A percentile compares a stretch with the other conserved stretches of the same genome.
Conservation (phyloP, 2,329 filamentous ascomycete species). For the Ploettnerulaceae sp. region DNA sequence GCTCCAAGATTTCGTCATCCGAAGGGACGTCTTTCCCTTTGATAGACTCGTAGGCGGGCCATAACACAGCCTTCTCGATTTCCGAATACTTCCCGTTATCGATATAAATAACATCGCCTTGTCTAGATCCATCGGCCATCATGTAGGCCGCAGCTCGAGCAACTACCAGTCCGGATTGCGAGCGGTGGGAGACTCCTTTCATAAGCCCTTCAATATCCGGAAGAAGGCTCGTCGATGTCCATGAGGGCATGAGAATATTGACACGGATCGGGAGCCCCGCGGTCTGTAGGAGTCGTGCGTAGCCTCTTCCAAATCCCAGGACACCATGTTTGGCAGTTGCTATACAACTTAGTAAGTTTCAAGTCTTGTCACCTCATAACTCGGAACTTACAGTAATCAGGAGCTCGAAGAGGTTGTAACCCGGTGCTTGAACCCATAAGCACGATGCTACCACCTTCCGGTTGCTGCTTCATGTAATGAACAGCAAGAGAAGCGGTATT, state of each 20-base stretch:
- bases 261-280: constrained; percentile 45
- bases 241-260: constrained; percentile 51
- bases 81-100: constrained; percentile 46
- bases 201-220: constrained; percentile 37
- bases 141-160: constrained; percentile 45
- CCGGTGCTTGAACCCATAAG: constrained; percentile 47
- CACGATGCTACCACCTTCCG: constrained; percentile 48
- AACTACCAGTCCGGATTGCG: constrained; percentile 44
- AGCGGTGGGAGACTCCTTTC: constrained; percentile 36
- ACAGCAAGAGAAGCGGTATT: constrained; percentile 46
- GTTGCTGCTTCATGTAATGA: constrained; percentile 46
- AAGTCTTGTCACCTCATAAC: too few species aligned
- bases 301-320: constrained; percentile 47
- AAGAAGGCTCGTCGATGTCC: constrained; percentile 48
- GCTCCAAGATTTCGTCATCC: constrained; percentile 37
- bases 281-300: constrained; percentile 37
- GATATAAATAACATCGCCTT: constrained; percentile 51
- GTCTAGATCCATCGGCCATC: constrained; percentile 43
- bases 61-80: constrained; percentile 44
- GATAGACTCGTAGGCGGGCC: constrained; percentile 35
- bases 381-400: constrained; percentile 47
- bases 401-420: constrained; percentile 45
- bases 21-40: constrained; percentile 32
- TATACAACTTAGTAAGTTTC: too few species aligned
- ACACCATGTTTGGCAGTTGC: constrained; percentile 51